Conservation (phyloP, 2,329 filamentous ascomycete genomes). For the Sporothrix luriei region DNA sequence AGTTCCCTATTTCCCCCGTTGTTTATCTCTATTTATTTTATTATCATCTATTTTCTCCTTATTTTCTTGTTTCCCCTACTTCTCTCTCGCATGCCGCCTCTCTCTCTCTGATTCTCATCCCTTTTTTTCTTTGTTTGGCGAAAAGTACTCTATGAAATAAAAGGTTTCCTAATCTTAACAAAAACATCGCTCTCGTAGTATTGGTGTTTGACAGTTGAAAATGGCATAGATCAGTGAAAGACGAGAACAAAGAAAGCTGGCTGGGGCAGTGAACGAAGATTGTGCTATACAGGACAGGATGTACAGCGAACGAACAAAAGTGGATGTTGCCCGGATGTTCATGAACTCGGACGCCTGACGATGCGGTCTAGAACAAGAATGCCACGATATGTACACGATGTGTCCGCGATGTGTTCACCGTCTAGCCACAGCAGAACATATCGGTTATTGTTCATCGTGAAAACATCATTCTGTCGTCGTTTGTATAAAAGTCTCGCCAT, state of each 20-base stretch:
- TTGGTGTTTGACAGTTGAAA: background rate
- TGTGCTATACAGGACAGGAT: background rate
- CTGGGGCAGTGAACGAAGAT: background rate
- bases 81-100: background rate
- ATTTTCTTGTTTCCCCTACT: background rate
- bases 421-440: background rate
- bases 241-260: background rate
- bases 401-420: no score
- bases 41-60: background rate
- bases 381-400: background rate
- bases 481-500: constrained; percentile 2
- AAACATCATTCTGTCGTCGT: background rate
- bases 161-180: constrained; percentile 9
- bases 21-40: constrained; percentile 23
- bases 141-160: constrained; percentile 27
- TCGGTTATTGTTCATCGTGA: background rate
- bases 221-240: background rate
- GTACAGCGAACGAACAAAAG: background rate
- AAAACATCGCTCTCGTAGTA: no score
- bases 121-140: constrained; percentile 19
- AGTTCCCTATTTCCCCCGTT: background rate
- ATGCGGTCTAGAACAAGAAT: background rate
- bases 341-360: background rate
- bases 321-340: background rate
- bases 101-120: background rate